Evolutionary conservation across 2,329 filamentous ascomycete species (phyloP).

Genomic region (Beauveria medogensis): DNA sequence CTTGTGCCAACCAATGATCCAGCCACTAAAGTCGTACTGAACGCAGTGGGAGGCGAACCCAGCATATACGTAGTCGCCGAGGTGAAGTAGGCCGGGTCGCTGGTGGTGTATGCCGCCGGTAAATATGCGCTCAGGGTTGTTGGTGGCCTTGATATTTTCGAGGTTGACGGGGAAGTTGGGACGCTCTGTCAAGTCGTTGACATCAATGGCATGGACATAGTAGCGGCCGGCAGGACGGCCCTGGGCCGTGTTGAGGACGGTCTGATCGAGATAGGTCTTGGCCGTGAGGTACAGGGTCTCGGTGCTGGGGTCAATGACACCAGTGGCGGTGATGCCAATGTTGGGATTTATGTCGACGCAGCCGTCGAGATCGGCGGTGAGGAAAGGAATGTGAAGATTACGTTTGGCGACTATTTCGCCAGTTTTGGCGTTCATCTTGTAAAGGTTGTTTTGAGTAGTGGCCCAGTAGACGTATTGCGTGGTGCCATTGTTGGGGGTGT

Average conservation of each 20-base stretch:
- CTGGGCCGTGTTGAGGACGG: conserved; percentile 20
- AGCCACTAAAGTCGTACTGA: conserved; percentile 47
- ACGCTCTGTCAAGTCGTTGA: conserved; percentile 28
- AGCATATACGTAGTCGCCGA: conserved; percentile 40
- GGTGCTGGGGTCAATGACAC: conserved; percentile 36
- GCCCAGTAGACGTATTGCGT: conserved; percentile 48
- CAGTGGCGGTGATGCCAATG: conserved; percentile 38
- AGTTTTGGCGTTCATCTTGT: conserved; percentile 47
- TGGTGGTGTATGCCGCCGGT: conserved; percentile 45
- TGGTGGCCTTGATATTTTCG: conserved; percentile 37
- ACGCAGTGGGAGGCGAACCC: conserved; percentile 50
- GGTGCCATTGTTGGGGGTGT: conserved; percentile 38
- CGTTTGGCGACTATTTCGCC: conserved; percentile 40
- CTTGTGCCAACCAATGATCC: conserved; percentile 41
- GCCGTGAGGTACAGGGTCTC: conserved; percentile 36
- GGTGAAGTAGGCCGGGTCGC: conserved; percentile 37
- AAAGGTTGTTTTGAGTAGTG: conserved; percentile 50
- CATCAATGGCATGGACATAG: conserved; percentile 30
- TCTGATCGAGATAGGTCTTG: conserved; percentile 34
- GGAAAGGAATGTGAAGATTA: conserved; percentile 41
- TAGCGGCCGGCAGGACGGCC: conserved; percentile 27
- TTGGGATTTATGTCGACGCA: conserved; percentile 42
- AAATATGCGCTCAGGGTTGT: conserved; percentile 40
- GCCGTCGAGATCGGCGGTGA: conserved; percentile 38
- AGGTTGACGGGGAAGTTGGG: conserved; percentile 40